Evolutionary conservation across 148 eudicot genomes (phyloP).

Genomic region (Rhododendron griersonianum): DNA sequence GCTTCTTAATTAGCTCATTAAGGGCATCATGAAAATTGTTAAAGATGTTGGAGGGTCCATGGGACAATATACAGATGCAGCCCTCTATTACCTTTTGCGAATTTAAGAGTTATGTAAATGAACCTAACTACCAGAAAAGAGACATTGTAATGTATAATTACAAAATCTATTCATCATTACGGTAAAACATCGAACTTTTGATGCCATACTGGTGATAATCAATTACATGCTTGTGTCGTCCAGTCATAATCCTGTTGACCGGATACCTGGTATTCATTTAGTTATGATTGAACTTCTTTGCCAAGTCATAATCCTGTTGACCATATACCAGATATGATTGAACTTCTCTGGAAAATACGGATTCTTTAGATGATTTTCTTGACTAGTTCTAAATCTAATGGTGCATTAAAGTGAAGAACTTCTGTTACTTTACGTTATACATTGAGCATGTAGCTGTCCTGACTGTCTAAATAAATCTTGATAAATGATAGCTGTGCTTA

Average conservation of each 20-base stretch:
- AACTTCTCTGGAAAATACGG: not conserved
- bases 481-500: conserved; percentile 24
- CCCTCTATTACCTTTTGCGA: not conserved
- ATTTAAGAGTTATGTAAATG: not conserved
- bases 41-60: not conserved
- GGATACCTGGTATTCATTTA: not conserved
- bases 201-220: not conserved
- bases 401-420: not conserved
- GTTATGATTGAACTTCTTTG: conserved; percentile 2
- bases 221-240: not conserved
- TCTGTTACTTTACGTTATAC: not conserved
- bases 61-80: not conserved
- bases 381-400: not conserved
- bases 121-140: not conserved
- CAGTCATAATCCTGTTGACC: not conserved
- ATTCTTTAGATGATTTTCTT: conserved; percentile 2
- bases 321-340: not conserved
- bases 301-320: not conserved
- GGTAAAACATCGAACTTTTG: not conserved
- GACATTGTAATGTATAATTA: not conserved
- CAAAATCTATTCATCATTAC: not conserved
- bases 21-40: not conserved
- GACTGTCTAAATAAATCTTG: conserved; percentile 1
- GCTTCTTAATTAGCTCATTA: not conserved
- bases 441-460: not conserved